Base-by-base conservation (phyloP, 371 early-diverging fungal species). In the Chytridiales sp. region DNA sequence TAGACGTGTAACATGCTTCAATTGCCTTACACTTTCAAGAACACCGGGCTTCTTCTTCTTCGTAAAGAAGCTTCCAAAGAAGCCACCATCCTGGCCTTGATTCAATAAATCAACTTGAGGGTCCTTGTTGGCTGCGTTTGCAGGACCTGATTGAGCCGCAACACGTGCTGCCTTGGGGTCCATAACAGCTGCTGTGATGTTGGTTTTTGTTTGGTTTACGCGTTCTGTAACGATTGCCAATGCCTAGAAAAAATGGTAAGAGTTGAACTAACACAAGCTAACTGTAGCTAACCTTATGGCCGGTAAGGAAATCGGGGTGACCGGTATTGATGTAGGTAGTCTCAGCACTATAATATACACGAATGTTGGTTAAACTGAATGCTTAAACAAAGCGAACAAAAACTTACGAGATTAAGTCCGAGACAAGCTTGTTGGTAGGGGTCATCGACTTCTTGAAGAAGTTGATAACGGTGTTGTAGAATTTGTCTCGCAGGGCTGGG, bases 291-390 rank as follows among this genome's bases (percentile, higher is more conserved):
- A 68, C 74, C 71, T 87, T 88, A 80, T 97, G 95, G 47, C 98
- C 98, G 56, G 83, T 88, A 58, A 97, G 79, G 70, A 99, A 99
- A 70, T 99, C 98, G 5, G 98, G 98, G 73, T 99, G 98, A 17
- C 86, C 97, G 0, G 99, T 99, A 82, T 97, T 98, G 76, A 99
- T 90, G 74, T 99, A 99, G 73, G 86, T 84, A 4, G 91, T 76
- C 77, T 98, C 98, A 86, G 94, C 94, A 32, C 86, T 87, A 67
- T n/a, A 46, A n/a, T n/a, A n/a, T n/a, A n/a, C n/a, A n/a, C 2
- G 32, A 46, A 35, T 26, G 11, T 49, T 4, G 17, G 44, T 3
- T 26, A 40, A 31, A 40, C 24, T 21, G 46, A 29, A 51, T 42
- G 39, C 29, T 17, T 29, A 11, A 32, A 42, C 22, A 43, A n/a